phyloP scores from a whole-genome alignment of 2,329 filamentous ascomycete species.

The Hymenoscyphus occultus region DNA sequence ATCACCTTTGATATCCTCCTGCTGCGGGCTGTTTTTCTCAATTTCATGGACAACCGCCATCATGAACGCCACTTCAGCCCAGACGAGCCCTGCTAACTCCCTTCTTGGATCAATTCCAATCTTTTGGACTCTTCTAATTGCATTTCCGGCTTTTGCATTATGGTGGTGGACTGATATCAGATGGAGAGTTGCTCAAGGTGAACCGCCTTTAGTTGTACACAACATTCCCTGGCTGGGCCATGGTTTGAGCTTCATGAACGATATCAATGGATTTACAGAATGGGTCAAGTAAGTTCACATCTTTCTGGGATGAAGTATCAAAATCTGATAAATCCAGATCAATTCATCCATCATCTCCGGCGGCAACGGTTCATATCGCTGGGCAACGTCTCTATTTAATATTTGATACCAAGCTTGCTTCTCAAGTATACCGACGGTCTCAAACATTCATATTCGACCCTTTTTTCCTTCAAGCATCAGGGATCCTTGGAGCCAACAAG shows the following conservation, averaged over 20 bases:
- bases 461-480: slow-evolving; percentile 17
- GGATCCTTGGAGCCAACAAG: slow-evolving; percentile 23
- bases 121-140: slow-evolving; percentile 6
- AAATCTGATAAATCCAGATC: slow-evolving; percentile 13
- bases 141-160: slow-evolving; percentile 10
- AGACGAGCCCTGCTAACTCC: neutral
- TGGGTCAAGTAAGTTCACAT: slow-evolving; percentile 16
- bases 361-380: slow-evolving; percentile 19
- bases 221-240: slow-evolving; percentile 21
- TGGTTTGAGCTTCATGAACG: slow-evolving; percentile 21
- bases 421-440: slow-evolving; percentile 24
- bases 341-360: slow-evolving; percentile 12
- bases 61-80: slow-evolving; percentile 3
- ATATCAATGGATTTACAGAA: slow-evolving; percentile 20
- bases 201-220: slow-evolving; percentile 20
- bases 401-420: slow-evolving; percentile 27
- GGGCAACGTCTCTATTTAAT: slow-evolving; percentile 27
- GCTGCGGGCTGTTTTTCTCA: neutral
- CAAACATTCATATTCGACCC: slow-evolving; percentile 26
- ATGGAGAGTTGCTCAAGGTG: slow-evolving; percentile 14
- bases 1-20: neutral
- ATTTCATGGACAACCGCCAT: neutral
- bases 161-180: slow-evolving; percentile 16
- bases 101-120: neutral
- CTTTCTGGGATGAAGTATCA: neutral